phyloP scores from a whole-genome alignment of 495 filamentous ascomycete genomes.

The Xylaria nigripes region DNA sequence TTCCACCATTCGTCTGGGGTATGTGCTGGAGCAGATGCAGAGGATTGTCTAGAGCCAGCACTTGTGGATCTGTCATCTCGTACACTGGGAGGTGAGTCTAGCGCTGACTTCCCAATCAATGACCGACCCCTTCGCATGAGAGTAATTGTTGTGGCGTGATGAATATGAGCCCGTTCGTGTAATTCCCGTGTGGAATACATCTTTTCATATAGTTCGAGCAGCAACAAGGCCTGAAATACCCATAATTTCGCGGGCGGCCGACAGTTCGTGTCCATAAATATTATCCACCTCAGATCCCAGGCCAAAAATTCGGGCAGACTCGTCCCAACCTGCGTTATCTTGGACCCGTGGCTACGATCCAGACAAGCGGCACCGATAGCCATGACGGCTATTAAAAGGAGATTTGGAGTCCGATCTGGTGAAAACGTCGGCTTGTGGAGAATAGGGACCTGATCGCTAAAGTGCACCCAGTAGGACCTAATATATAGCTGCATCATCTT shows the following conservation, averaged over 20 bases:
- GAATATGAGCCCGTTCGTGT: conserved; percentile 93
- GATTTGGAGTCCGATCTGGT: conserved; percentile 72
- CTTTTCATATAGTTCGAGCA: conserved; percentile 94
- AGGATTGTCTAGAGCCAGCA: conserved; percentile 52
- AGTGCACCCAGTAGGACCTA: conserved; percentile 87
- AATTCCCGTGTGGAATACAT: conserved; percentile 86
- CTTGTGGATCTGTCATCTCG: conserved; percentile 50
- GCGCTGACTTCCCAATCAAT: conserved; percentile 77
- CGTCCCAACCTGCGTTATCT: conserved; percentile 62
- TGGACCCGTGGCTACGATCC: conserved; percentile 67
- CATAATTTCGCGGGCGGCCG: conserved; percentile 94
- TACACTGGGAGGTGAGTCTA: conserved; percentile 79
- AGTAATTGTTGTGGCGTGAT: conserved; percentile 91
- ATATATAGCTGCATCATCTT: conserved; percentile 96
- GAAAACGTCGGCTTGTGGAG: conserved; percentile 91
- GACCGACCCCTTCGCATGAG: conserved; percentile 91
- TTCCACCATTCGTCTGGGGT: conserved; percentile 90
- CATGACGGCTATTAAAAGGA: conserved; percentile 89
- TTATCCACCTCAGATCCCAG: conserved; percentile 86
- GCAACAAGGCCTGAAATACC: conserved; percentile 86
- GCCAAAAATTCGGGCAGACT: conserved; percentile 80
- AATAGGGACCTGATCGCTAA: conserved; percentile 90
- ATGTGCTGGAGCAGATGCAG: conserved; percentile 48
- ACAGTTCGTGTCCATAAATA: conserved; percentile 86
- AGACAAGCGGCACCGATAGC: conserved; percentile 85